phyloP scores from a whole-genome alignment of 192 early-diverging fungal species.

The Allomyces javanicus region DNA sequence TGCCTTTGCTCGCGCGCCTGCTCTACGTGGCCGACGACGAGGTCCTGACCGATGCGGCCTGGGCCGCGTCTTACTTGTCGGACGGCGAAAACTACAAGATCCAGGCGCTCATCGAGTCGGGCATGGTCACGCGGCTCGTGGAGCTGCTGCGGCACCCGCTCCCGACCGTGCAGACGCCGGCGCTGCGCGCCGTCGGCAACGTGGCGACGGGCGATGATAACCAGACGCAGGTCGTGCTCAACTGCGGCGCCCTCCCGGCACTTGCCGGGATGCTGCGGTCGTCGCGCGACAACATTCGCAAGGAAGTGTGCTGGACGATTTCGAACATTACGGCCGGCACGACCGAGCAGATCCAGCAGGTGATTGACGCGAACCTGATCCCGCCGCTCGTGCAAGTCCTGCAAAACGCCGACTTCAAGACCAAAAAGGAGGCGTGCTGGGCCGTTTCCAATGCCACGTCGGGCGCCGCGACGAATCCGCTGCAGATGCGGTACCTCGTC shows the following conservation, averaged over 20 bases:
- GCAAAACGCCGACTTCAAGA: slow-evolving; percentile 16
- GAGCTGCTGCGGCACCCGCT: slow-evolving; percentile 41
- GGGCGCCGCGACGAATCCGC: slow-evolving; percentile 13
- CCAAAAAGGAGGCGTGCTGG: slow-evolving; percentile 30
- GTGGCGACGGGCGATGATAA: slow-evolving; percentile 66
- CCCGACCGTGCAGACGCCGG: slow-evolving; percentile 45
- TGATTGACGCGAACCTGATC: slow-evolving; percentile 24
- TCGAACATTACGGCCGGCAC: slow-evolving; percentile 29
- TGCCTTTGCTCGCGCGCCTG: slow-evolving; percentile 1
- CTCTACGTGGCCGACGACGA: slow-evolving; percentile 43
- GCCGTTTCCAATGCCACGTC: slow-evolving; percentile 25
- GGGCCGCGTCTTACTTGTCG: slow-evolving; percentile 62
- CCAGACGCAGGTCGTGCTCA: slow-evolving; percentile 54
- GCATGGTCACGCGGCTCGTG: slow-evolving; percentile 48
- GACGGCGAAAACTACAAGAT: slow-evolving; percentile 53
- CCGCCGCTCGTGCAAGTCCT: slow-evolving; percentile 18
- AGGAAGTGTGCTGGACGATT: slow-evolving; percentile 33
- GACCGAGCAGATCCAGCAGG: slow-evolving; percentile 19
- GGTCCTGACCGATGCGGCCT: slow-evolving; percentile 57
- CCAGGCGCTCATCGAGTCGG: slow-evolving; percentile 51
- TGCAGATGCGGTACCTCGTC: slow-evolving; percentile 21
- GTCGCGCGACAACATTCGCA: slow-evolving; percentile 34
- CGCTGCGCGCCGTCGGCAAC: slow-evolving; percentile 53
- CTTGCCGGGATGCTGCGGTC: slow-evolving; percentile 26
- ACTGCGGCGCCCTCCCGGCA: slow-evolving; percentile 36